Evolutionary conservation across 2,329 filamentous ascomycete species (phyloP), one percentile per base, ranked within the genome.

Genomic region (Periconia sp.): DNA sequence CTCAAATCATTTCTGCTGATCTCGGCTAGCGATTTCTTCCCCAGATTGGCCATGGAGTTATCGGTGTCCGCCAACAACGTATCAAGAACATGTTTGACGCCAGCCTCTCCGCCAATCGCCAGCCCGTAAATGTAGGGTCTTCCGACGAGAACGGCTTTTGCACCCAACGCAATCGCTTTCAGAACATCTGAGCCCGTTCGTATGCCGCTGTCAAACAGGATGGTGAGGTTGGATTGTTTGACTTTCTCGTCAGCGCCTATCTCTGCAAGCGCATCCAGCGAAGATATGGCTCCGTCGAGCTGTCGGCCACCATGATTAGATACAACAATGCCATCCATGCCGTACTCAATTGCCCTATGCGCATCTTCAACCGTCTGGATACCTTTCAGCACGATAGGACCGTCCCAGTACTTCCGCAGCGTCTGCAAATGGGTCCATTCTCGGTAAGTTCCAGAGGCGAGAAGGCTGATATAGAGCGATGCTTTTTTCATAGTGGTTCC

Each of bases 281-380:
- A 69, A 0, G 61, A 58, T 31, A 73, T 68, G 0, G 68, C 72
- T 1, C 72, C 72, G 50, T 74, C 65, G 1, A 73, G 60, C 52
- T 75, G 72, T 37, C 72, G 55, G 3, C 72, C 72, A 6, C 71
- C 72, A 52, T 75, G 72, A 44, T 75, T 74, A 13, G 68, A 71
- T 2, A 75, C 71, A 11, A 75, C 55, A 45, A 75, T 74, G 9
- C 72, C 72, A 44, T 73, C 65, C 59, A 73, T 69, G 5, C 70
- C 70, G 41, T 68, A 52, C 2, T 70, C 62, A 14, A 74, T 68
- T 7, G 72, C 71, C 14, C 56, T 57, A 42, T 70, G 65, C 0
- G 72, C 72, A 54, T 75, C 72, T 42, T 72, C 69, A 0, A 73
- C 61, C 3, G 66, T 73, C 48, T 75, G 72, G 37, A 75, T 74